Percentiles rank a stretch among this genome's conserved stretches.
Evolutionary conservation across 2,329 filamentous ascomycete species (phyloP).

Genomic region (Chrysoporthe puriensis): DNA sequence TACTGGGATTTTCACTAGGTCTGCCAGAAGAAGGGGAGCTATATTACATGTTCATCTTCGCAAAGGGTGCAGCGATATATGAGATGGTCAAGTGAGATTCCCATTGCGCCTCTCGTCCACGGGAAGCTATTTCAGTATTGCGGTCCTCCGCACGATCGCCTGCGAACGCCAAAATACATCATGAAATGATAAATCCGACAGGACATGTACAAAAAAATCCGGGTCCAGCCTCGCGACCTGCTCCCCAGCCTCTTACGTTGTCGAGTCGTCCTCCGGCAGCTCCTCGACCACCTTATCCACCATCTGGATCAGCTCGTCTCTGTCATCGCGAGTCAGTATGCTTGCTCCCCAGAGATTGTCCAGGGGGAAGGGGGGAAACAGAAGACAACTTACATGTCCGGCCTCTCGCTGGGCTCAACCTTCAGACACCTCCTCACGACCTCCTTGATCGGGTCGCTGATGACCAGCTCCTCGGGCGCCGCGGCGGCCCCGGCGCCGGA

Average conservation of each 20-base stretch:
- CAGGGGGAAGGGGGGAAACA: not conserved
- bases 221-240: constrained; percentile 4
- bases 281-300: constrained; percentile 73
- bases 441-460: constrained; percentile 83
- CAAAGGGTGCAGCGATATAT: not conserved
- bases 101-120: not conserved
- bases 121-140: not conserved
- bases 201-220: not conserved
- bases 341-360: not conserved
- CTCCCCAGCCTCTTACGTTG: constrained; percentile 5
- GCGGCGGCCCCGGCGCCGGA: constrained; percentile 37
- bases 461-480: constrained; percentile 52
- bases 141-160: not conserved
- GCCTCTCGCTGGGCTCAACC: constrained; percentile 85
- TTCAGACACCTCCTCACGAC: constrained; percentile 84
- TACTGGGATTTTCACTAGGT: not conserved
- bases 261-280: constrained; percentile 60
- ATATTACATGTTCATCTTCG: too few relatives aligned
- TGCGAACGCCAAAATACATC: constrained; percentile 3
- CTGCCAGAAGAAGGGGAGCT: too few relatives aligned
- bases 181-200: not conserved
- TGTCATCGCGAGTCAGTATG: constrained; percentile 17
- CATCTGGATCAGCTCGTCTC: constrained; percentile 75
- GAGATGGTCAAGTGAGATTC: not conserved
- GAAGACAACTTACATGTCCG: constrained; percentile 61